Base-by-base conservation (phyloP, 129 eudicot species). In the Erigeron canadensis region DNA sequence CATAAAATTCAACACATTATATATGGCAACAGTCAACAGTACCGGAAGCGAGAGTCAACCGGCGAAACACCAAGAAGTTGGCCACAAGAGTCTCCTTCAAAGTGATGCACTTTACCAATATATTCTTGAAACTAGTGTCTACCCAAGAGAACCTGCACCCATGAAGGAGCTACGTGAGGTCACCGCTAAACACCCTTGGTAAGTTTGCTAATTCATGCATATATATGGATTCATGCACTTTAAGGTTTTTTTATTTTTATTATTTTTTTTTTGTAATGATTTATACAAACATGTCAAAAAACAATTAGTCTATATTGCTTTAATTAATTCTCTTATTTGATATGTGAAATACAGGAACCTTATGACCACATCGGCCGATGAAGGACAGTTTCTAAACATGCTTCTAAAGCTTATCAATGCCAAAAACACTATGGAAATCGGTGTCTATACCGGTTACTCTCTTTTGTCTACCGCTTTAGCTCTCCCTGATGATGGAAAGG, bases 81-180 rank as follows among this genome's bases (percentile, higher is more conserved):
- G 89, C 37, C 89, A 85, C 83, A 85, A 85, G 75, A 85, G 89
- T 42, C 89, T 85, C 34, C 78, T 85, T 42, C 89, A 85, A 71
- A 85, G 89, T 42, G 89, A 85, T 79, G 89, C 84, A 44, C 89
- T 85, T 71, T 85, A 85, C 15, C 84, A 85, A 77, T 85, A 85
- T 47, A 82, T 85, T 16, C 87, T 85, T 53, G 90, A 85, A 75
- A 85, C 90, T 3, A 82, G 87, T 66, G 90, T 85, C 22, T 85
- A 85, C 62, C 90, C 90, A 4, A 82, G 87, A 47, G 90, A 85
- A 48, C 90, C 90, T 6, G 78, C 80, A 63, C 48, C 90, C 71
- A 82, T 85, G 86, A 85, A 85, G 64, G 86, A 85, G 80, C 73
- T 85, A 19, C 80, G 90, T 10, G 90, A 85, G 69, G 83, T 82